A percentile compares a stretch with the other conserved stretches of the same genome.
These are phyloP conservation scores for Aspergillus ellipticus DNA, from an alignment of 495 filamentous ascomycete genomes.

Conservation along the genomic window DNA sequence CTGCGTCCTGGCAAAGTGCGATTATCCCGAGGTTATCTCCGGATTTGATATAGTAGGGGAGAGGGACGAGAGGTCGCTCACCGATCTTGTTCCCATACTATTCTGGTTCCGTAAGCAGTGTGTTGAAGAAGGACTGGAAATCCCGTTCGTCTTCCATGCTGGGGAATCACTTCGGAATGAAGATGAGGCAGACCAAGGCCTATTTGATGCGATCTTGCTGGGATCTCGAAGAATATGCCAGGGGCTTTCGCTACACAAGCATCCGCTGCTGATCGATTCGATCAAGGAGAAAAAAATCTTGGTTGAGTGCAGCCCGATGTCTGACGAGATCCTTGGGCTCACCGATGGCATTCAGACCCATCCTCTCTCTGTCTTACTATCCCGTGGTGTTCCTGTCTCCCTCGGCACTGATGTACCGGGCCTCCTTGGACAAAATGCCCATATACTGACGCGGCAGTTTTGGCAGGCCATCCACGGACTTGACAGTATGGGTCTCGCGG, in stretches of 20 bases:
- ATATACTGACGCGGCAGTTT: slow-evolving; percentile 81
- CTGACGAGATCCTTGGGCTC: slow-evolving; percentile 77
- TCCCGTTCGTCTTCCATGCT: slow-evolving; percentile 96
- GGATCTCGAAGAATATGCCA: slow-evolving; percentile 87
- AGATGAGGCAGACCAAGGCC: slow-evolving; percentile 70
- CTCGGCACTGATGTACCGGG: slow-evolving; percentile 86
- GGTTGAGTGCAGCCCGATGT: slow-evolving; percentile 82
- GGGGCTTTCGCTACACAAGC: slow-evolving; percentile 83
- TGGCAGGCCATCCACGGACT: slow-evolving; percentile 88
- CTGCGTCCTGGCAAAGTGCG: slow-evolving; percentile 74
- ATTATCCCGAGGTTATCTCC: slow-evolving; percentile 74
- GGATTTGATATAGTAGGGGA: slow-evolving; percentile 90
- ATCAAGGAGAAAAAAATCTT: slow-evolving; percentile 85
- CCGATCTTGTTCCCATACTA: slow-evolving; percentile 73
- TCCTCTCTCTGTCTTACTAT: slow-evolving; percentile 77
- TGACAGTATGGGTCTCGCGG: slow-evolving; percentile 70
- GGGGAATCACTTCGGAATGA: slow-evolving; percentile 82
- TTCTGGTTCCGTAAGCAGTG: slow-evolving; percentile 93
- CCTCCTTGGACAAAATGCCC: slow-evolving; percentile 70
- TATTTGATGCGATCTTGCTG: slow-evolving; percentile 86
- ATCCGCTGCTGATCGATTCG: slow-evolving; percentile 82
- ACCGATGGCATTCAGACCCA: slow-evolving; percentile 72
- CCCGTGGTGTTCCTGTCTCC: slow-evolving; percentile 63
- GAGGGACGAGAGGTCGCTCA: slow-evolving; percentile 68
- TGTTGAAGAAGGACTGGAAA: slow-evolving; percentile 68